Percentiles rank a stretch among this genome's conserved stretches.
phyloP scores from a whole-genome alignment of 108 stramenopile species.

The Cyclostephanos tholiformis region DNA sequence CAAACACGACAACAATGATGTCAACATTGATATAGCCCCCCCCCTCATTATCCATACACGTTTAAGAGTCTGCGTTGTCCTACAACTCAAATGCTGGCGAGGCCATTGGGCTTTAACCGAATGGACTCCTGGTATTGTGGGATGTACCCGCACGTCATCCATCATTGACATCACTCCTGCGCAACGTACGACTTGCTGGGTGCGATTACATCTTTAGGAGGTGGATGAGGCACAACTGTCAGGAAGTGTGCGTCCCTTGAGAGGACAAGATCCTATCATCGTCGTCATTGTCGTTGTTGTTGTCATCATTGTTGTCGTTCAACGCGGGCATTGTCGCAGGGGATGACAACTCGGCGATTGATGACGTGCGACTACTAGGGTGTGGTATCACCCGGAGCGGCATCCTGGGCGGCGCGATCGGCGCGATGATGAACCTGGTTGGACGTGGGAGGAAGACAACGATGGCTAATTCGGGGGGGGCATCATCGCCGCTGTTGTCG shows the following conservation, averaged over 20 bases:
- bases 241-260: constrained; percentile 55
- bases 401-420: too few species aligned
- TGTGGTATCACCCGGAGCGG: too few species aligned
- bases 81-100: constrained; percentile 53
- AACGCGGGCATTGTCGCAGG: too few species aligned
- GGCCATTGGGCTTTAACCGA: constrained; percentile 72
- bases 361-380: too few species aligned
- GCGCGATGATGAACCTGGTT: too few species aligned
- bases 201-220: constrained; percentile 61
- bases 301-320: too few species aligned
- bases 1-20: too few species aligned
- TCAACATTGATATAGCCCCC: too few species aligned
- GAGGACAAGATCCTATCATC: constrained; percentile 51
- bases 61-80: constrained; percentile 45
- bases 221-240: constrained; percentile 72
- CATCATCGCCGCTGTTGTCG: too few species aligned
- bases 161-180: constrained; percentile 28
- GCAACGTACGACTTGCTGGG: constrained; percentile 43
- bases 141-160: constrained; percentile 38
- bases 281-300: background rate
- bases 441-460: background rate
- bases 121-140: constrained; percentile 63
- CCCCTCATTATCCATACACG: too few species aligned
- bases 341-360: constrained; percentile 6
- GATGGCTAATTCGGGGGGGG: background rate